Evolutionary conservation across 768 basidiomycete species (phyloP), one percentile per base, ranked within the genome.

Genomic region (Pisolithus albus): DNA sequence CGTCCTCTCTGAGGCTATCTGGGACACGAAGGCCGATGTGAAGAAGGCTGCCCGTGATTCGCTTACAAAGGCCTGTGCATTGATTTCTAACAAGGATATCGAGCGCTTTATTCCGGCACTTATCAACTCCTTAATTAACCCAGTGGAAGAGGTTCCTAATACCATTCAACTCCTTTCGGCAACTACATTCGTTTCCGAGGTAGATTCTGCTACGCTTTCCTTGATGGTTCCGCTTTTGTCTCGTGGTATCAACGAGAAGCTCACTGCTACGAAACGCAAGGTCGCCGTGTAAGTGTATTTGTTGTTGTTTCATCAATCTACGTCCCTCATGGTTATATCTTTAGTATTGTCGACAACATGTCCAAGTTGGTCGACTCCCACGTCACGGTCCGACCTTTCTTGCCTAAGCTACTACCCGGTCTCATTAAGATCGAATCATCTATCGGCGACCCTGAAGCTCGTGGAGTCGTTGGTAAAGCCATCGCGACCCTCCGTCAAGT

Each of bases 131-230:
- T 79, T 98, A 66, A 92, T 97, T 75, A 94, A 99, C 80, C 96
- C 96, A 63, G 92, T 96, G 58, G 95, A 99, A 78, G 96, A 99
- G 83, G 94, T 97, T 52, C 89, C 94, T 63, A 86, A 83, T 63
- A 96, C 93, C 64, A 90, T 97, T 64, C 80, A 80, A 56, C 88
- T 95, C 75, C 92, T 96, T 73, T 92, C 94, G 72, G 84, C 94
- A 52, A 97, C 94, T 72, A 97, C 94, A 71, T 97, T 96, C 85
- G 94, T 97, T 90, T 91, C 94, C 48, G 94, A 97, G 79, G 94
- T 97, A 73, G 94, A 96, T 64, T 92, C 93, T 46, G 81, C 93
- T 51, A 96, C 94, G 59, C 86, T 97, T 59, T 96, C 94, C 61
- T 84, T 97, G 60, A 96, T 97, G 92, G 94, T 94, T 54, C 94